Evolutionary conservation across 352 stramenopile genomes (phyloP), one percentile per base, ranked within the genome.

Genomic region (Globisporangium camurandrum): DNA sequence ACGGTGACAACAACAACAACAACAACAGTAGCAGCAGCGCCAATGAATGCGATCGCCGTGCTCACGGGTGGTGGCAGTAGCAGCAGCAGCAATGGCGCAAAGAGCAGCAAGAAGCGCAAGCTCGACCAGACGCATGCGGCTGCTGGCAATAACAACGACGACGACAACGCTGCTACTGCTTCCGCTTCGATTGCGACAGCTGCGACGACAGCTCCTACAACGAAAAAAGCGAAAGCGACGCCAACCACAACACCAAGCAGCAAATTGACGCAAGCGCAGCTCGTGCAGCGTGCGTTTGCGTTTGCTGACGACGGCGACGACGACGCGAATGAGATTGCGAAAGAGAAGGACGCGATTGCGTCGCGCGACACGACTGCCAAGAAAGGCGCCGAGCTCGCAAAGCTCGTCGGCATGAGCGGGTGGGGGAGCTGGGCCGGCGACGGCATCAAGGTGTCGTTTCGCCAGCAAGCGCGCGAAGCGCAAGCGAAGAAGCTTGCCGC

Each of bases 211-310:
- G n/a, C n/a, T n/a, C n/a, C n/a, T n/a, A n/a, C n/a, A n/a, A n/a
- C n/a, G n/a, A 48, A 48, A n/a, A 48, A 48, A 10, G 42, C 42
- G 17, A 48, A 48, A 28, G 16, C 26, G 16, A 48, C 16, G 5
- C 24, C 24, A 17, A 44, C 14, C n/a, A 9, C 12, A 12, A 24
- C 38, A 20, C n/a, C 16, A 17, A 46, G 53, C 49, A 57, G 46
- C 27, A 54, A 67, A 46, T 43, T 63, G 27, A 86, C 55, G 26
- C 89, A 98, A 62, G 90, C 96, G 50, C 93, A 98, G 57, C 72
- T 99, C 10, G 93, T 99, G 20, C 69, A 79, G 17, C 79, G 84
- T 31, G 96, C 96, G 20, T 99, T 99, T 74, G 95, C 95, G 30
- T 94, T 96, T 47, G 84, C 88, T 0, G 79, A 90, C 30, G 77